Evolutionary conservation across 805 yeast genomes (phyloP), one percentile per base, ranked within the genome.

Genomic region (Torulaspora microellipsoides): DNA sequence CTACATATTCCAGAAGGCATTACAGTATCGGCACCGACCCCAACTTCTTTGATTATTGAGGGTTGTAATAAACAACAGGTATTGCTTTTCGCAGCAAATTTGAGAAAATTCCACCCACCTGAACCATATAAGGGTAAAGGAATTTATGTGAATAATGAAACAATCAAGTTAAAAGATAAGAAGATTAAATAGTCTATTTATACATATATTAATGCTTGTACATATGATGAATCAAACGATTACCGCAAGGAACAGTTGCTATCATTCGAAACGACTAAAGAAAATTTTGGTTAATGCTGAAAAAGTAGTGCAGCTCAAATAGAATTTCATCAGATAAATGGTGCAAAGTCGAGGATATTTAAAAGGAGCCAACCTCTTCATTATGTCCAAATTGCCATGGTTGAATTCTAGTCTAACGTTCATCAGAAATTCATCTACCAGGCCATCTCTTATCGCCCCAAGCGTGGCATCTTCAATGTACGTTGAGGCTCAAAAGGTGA

Each of bases 41-140:
- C 96, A 12, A 86, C 96, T 6, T 76, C 95, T 53, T 66, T 93
- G 41, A 73, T 91, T 44, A 70, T 93, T 20, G 95, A 87, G 68
- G 98, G 99, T 23, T 70, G 81, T 34, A 83, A 91, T 66, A 85
- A 87, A 66, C 96, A 90, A 65, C 82, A 83, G 61, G 90, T 93
- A 38, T 83, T 80, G 60, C 73, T 83, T 42, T 88, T 86, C 67
- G 99, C 98, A 14, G 96, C 95, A 12, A 78, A 80, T 45, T 73
- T 93, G 52, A 82, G 98, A 65, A 78, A 78, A 56, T 80, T 80
- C 73, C 87, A 86, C 64, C 95, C 95, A 48, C 99, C 99, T 36
- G 99, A 93, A 70, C 97, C 97, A 31, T 93, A 93, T 67, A 93
- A 93, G 71, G 99, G 99, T 63, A 95, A 95, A 57, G 99, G 99